phyloP scores from a whole-genome alignment of 1,139 yeast species.

The Martiniozyma asiatica region DNA sequence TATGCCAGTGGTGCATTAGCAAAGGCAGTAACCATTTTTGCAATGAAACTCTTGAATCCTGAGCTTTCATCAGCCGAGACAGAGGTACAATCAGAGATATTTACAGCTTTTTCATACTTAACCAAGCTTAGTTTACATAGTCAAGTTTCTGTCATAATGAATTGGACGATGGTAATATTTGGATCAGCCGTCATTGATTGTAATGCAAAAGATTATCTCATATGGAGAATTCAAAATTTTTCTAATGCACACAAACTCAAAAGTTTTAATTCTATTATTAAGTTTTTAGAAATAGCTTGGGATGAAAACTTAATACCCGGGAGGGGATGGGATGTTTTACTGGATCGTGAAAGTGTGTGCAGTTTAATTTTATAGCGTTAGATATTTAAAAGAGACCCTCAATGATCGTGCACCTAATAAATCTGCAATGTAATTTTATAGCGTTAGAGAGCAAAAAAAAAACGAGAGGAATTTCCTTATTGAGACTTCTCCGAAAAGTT shows the following conservation, averaged over 20 bases:
- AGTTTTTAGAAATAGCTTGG: conserved; percentile 12
- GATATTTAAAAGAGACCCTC: too few species aligned
- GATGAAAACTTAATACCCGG: neutral
- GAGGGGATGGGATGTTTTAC: conserved; percentile 6
- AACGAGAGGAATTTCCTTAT: too few species aligned
- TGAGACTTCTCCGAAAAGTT: too few species aligned
- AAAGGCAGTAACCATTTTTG: conserved; percentile 13
- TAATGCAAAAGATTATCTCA: conserved; percentile 13
- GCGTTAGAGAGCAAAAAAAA: too few species aligned
- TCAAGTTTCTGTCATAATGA: conserved; percentile 10
- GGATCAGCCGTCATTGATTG: conserved; percentile 12
- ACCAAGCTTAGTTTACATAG: conserved; percentile 12
- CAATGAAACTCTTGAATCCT: conserved; percentile 14
- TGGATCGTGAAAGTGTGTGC: too few species aligned
- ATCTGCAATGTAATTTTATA: neutral
- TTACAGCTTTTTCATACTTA: conserved; percentile 10
- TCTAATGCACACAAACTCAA: conserved; percentile 7
- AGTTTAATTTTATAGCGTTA: too few species aligned
- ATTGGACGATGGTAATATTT: conserved; percentile 16
- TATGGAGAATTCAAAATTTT: conserved; percentile 13
- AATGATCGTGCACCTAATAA: neutral
- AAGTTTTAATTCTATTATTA: conserved; percentile 7
- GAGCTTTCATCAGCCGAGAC: conserved; percentile 5
- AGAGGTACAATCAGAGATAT: conserved; percentile 11
- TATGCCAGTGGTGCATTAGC: conserved; percentile 15